phyloP scores from a whole-genome alignment of 1,284 basidiomycete genomes.

The Neolentinus lepideus region DNA sequence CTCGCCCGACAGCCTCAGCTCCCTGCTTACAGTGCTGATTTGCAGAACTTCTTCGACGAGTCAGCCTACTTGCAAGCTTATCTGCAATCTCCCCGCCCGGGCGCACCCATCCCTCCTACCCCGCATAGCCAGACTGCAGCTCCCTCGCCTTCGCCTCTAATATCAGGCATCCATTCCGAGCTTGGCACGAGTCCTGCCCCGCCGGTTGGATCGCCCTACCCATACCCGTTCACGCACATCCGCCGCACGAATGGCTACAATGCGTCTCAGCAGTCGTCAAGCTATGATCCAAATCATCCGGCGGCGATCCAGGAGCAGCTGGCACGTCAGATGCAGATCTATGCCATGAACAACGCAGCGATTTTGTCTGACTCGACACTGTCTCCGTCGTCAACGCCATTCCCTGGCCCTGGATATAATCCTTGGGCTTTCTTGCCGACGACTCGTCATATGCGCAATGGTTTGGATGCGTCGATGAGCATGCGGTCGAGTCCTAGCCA shows the following conservation, averaged over 20 bases:
- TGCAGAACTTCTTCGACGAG: slow-evolving; percentile 46
- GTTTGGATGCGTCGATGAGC: slow-evolving; percentile 39
- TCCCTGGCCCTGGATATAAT: slow-evolving; percentile 49
- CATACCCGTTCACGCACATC: slow-evolving; percentile 67
- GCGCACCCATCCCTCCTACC: slow-evolving; percentile 69
- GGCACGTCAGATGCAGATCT: slow-evolving; percentile 66
- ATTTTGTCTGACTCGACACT: slow-evolving; percentile 62
- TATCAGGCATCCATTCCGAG: slow-evolving; percentile 34
- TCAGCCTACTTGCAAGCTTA: slow-evolving; percentile 53
- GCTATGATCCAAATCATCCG: slow-evolving; percentile 42
- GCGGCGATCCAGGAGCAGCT: slow-evolving; percentile 58
- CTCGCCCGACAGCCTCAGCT: slow-evolving; percentile 9
- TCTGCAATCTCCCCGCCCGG: slow-evolving; percentile 49
- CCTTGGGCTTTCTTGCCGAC: slow-evolving; percentile 52
- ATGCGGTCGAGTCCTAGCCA: slow-evolving; percentile 71
- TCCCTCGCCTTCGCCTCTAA: slow-evolving; percentile 55
- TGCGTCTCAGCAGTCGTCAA: slow-evolving; percentile 29
- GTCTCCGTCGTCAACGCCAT: slow-evolving; percentile 65
- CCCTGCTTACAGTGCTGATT: slow-evolving; percentile 37
- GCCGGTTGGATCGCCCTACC: slow-evolving; percentile 63
- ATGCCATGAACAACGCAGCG: slow-evolving; percentile 62
- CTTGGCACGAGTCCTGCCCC: slow-evolving; percentile 41
- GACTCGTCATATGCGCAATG: slow-evolving; percentile 32
- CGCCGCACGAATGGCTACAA: slow-evolving; percentile 40
- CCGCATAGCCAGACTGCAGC: slow-evolving; percentile 68